Evolutionary conservation across 1,139 yeast genomes (phyloP).

Genomic region (Hyphopichia fennica): DNA sequence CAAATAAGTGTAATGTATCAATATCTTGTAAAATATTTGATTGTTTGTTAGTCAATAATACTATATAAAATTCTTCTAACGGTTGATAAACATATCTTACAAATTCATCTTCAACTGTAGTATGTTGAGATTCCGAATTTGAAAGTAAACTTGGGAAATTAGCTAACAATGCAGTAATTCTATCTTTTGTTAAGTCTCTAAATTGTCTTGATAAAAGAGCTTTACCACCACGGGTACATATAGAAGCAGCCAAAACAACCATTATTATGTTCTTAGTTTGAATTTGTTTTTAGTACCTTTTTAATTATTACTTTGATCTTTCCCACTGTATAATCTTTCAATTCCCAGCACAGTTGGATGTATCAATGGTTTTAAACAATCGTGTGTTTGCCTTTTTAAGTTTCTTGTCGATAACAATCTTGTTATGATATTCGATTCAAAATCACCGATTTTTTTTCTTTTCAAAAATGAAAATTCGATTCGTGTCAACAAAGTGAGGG

Average conservation of each 20-base stretch:
- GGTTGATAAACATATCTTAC: conserved; percentile 96
- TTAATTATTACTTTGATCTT: not conserved
- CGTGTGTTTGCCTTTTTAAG: not conserved
- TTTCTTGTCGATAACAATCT: not conserved
- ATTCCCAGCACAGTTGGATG: conserved; percentile 2
- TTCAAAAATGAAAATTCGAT: conserved; percentile 6
- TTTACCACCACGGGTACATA: conserved; percentile 93
- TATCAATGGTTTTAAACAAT: not conserved
- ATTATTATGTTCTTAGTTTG: conserved; percentile 11
- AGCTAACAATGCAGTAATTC: conserved; percentile 83
- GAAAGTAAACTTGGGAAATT: conserved; percentile 82
- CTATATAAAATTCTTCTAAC: conserved; percentile 89
- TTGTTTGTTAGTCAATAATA: conserved; percentile 85
- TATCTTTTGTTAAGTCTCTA: conserved; percentile 78
- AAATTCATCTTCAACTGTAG: conserved; percentile 90
- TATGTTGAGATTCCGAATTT: conserved; percentile 76
- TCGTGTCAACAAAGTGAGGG: conserved; percentile 11
- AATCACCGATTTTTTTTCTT: conserved; percentile 3
- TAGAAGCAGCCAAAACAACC: conserved; percentile 84
- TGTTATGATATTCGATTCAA: not conserved
- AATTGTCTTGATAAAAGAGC: conserved; percentile 93
- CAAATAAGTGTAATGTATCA: conserved; percentile 83
- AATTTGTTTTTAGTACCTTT: not conserved
- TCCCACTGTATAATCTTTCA: not conserved
- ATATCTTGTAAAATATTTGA: conserved; percentile 94